Percentiles rank a stretch among this genome's conserved stretches.
phyloP scores from a whole-genome alignment of 768 basidiomycete species.

The Pleurotus tuoliensis region DNA sequence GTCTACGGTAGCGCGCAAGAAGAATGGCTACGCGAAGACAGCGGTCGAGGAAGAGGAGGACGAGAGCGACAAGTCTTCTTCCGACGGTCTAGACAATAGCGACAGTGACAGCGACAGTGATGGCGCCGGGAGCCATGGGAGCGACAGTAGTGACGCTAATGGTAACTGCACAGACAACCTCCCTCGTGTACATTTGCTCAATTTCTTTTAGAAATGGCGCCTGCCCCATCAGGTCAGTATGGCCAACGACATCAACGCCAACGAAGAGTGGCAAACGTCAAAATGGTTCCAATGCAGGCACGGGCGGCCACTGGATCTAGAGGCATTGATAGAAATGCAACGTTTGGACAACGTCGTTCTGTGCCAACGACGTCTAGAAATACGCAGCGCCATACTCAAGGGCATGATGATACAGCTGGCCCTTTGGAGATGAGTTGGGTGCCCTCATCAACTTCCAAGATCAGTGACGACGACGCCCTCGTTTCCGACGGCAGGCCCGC shows the following conservation, averaged over 20 bases:
- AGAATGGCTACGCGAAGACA: constrained; percentile 51
- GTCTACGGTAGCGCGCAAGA: constrained; percentile 62
- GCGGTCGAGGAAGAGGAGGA: constrained; percentile 89
- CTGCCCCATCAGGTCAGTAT: constrained; percentile 27
- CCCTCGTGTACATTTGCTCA: no score
- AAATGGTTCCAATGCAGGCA: constrained; percentile 63
- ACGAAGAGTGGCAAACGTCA: constrained; percentile 48
- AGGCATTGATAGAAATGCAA: constrained; percentile 44
- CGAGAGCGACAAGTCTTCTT: constrained; percentile 70
- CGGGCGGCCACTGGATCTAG: constrained; percentile 22
- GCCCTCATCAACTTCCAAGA: constrained; percentile 44
- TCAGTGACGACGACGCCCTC: constrained; percentile 29
- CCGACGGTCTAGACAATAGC: constrained; percentile 44
- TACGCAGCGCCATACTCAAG: constrained; percentile 15
- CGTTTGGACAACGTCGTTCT: constrained; percentile 67
- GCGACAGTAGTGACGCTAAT: constrained; percentile 56
- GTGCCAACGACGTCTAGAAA: constrained; percentile 10
- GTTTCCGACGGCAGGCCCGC: constrained; percentile 20
- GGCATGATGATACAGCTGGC: constrained; percentile 42
- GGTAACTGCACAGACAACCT: constrained; percentile 24
- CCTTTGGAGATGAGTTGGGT: constrained; percentile 85
- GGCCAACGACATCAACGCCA: constrained; percentile 38
- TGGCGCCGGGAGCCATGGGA: constrained; percentile 26
- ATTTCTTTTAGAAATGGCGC: no score
- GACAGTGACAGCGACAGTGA: constrained; percentile 43